Evolutionary conservation across 345 rosid genomes (phyloP), one percentile per base, ranked within the genome.

Genomic region (Eucalyptus erythrocorys): DNA sequence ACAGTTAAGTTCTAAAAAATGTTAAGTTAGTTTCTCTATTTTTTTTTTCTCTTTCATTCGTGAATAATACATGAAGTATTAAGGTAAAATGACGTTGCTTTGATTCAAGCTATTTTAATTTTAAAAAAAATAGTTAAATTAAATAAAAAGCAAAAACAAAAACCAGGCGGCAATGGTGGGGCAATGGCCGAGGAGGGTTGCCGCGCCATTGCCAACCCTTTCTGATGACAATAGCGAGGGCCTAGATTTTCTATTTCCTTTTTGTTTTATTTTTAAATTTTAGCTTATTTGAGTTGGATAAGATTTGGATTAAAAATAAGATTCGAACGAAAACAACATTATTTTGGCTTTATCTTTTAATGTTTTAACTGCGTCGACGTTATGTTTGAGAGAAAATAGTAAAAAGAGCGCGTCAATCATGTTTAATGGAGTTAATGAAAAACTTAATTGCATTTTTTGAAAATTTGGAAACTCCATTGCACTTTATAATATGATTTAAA

Each of bases 201-300:
- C 10, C 42, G 3, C 10, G 5, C 42, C 22, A 13, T 66, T 10
- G 42, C 6, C 1, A 4, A 0, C 40, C 79, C 40, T 16, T 32
- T 32, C 42, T 16, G 1, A 37, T 10, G 42, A 32, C 1, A 8
- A 8, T 34, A 3, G 42, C 1, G 6, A 66, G 11, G 79, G 22
- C 6, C 24, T 13, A 3, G 12, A 16, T 15, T 66, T 66, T 32
- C 57, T 51, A 19, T 66, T 5, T 66, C 13, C 4, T 64, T 66
- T 66, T 17, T 3, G 0, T 16, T 14, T 66, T 12, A 0, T 51
- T 9, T 15, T 7, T 1, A 2, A 15, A 14, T 3, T 66, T n/a
- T 66, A 16, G 37, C 19, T 66, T 66, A 16, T 66, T 66, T 66
- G 3, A 16, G 34, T 66, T 66, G 37, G 37, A 66, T 66, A 4